These are phyloP conservation scores for Spirogloea muscicola DNA, from an alignment of 139 green algal genomes.

Conservation along the genomic window DNA sequence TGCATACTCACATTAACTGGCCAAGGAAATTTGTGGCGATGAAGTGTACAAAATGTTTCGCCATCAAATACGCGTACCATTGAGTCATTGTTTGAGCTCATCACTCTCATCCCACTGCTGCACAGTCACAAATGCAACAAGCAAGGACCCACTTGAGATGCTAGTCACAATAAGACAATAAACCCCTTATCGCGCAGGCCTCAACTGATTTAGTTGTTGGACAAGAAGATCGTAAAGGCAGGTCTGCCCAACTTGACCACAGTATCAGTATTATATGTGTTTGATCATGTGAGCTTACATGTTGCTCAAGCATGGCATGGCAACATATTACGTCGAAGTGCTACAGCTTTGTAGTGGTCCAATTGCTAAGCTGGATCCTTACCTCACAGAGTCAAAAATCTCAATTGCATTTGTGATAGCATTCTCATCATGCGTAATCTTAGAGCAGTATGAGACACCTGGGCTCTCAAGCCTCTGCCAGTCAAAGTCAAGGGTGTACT, in stretches of 20 bases:
- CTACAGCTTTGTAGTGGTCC: no score
- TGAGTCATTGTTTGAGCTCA: conserved; percentile 86
- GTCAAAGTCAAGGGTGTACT: no score
- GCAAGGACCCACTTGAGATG: not conserved
- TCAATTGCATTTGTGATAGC: conserved; percentile 94
- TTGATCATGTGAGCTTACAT: no score
- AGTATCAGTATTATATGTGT: no score
- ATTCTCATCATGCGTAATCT: conserved; percentile 63
- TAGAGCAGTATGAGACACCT: conserved; percentile 9
- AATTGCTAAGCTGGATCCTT: no score
- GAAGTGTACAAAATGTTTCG: conserved; percentile 11
- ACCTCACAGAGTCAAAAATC: conserved; percentile 54
- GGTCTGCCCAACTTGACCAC: no score
- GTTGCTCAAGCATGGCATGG: no score
- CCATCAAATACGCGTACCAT: conserved; percentile 45
- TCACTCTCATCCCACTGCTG: conserved; percentile 44
- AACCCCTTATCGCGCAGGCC: not conserved
- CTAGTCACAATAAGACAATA: not conserved
- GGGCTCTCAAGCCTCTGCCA: conserved; percentile 17
- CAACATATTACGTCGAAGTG: no score
- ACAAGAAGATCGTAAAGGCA: no score
- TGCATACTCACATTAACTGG: conserved; percentile 72
- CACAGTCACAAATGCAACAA: not conserved
- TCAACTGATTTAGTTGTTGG: not conserved
- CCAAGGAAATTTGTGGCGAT: conserved; percentile 62